Evolutionary conservation across 257 asterid species (phyloP).

Genomic region (Solanum dulcamara): DNA sequence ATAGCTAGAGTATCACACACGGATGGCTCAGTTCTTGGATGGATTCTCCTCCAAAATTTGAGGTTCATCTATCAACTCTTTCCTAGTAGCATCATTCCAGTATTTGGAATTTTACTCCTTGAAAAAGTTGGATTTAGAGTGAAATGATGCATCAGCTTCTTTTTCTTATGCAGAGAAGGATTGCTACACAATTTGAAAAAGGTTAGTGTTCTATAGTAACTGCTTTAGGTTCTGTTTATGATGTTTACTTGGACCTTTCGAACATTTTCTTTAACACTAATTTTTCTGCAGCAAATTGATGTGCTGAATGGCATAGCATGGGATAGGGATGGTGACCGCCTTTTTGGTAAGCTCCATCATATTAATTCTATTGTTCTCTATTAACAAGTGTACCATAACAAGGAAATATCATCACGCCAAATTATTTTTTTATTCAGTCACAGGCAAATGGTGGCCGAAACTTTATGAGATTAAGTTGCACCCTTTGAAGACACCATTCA

Average conservation of each 20-base stretch:
- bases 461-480: conserved; percentile 28
- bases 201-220: conserved; percentile 18
- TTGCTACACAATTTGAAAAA: conserved; percentile 32
- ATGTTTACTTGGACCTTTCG: not conserved
- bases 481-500: conserved; percentile 12
- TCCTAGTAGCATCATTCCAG: not conserved
- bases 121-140: not conserved
- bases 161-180: conserved; percentile 35
- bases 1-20: conserved; percentile 69
- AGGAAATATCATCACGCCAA: not conserved
- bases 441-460: conserved; percentile 40
- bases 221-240: not conserved
- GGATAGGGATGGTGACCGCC: conserved; percentile 50
- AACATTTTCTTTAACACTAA: conserved; percentile 1
- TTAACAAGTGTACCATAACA: not conserved
- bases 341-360: conserved; percentile 45
- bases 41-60: conserved; percentile 74
- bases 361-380: not conserved
- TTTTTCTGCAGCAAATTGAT: conserved; percentile 41
- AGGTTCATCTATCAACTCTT: conserved; percentile 29
- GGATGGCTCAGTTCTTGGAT: conserved; percentile 64
- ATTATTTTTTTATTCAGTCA: conserved; percentile 11
- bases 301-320: conserved; percentile 94
- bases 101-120: not conserved
- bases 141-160: not conserved